phyloP scores from a whole-genome alignment of 2,329 filamentous ascomycete genomes.

The Epicoccum sorghinum region DNA sequence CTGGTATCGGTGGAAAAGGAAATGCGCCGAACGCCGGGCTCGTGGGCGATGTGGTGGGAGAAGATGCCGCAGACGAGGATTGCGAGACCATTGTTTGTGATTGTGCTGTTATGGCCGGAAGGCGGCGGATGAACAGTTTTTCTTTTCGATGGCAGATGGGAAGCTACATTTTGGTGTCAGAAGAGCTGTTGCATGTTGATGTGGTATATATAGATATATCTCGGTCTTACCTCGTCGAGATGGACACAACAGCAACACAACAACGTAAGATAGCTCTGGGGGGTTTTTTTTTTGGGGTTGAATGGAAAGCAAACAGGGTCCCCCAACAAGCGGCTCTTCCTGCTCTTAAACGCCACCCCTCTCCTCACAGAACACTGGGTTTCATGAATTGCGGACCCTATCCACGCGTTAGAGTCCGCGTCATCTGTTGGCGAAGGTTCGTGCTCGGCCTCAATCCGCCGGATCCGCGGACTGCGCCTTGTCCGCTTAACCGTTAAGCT shows the following conservation, averaged over 20 bases:
- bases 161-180: conserved; percentile 1
- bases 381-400: conserved; percentile 20
- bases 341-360: conserved; percentile 9
- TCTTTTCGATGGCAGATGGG: background rate
- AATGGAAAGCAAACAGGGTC: conserved; percentile 8
- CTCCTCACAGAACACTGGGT: conserved; percentile 8
- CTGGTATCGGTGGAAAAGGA: conserved; percentile 26
- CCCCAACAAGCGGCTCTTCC: background rate
- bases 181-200: background rate
- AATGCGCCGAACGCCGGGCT: conserved; percentile 1
- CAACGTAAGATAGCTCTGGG: background rate
- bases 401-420: conserved; percentile 15
- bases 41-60: conserved; percentile 14
- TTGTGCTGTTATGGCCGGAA: background rate
- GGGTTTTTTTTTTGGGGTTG: conserved; percentile 7
- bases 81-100: conserved; percentile 8
- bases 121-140: background rate
- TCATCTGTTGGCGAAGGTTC: conserved; percentile 13
- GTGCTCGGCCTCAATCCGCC: conserved; percentile 10
- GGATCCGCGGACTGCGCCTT: conserved; percentile 11
- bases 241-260: background rate
- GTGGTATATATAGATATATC: background rate
- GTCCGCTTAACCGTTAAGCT: conserved; percentile 9
- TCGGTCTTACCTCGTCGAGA: conserved; percentile 9
- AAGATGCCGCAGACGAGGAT: conserved; percentile 5